Evolutionary conservation across 208 protist species (phyloP).

Genomic region (Acanthamoeba triangularis): DNA sequence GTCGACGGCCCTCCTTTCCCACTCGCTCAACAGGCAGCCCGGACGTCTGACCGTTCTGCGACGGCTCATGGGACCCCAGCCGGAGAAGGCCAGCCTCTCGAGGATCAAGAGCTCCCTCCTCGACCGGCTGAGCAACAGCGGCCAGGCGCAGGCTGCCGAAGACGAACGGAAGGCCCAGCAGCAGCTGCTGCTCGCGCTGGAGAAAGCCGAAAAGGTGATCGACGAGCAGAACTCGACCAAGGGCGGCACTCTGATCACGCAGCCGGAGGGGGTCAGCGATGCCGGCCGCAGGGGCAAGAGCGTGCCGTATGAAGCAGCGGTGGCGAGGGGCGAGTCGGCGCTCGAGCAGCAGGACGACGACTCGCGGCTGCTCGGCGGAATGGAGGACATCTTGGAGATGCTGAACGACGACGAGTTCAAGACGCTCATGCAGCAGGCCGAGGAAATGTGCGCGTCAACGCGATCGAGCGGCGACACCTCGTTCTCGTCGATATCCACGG

Average conservation of each 20-base stretch:
- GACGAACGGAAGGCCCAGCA: neutral
- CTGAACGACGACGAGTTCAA: slow-evolving; percentile 30
- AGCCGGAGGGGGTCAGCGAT: neutral
- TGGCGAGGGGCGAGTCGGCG: neutral
- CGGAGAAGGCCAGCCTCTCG: slow-evolving; percentile 10
- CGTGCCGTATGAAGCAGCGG: neutral
- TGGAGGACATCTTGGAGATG: slow-evolving; percentile 34
- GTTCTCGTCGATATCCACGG: slow-evolving; percentile 16
- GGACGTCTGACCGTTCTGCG: neutral
- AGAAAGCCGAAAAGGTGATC: neutral
- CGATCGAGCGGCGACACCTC: neutral
- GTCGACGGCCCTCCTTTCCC: neutral
- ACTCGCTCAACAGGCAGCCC: neutral
- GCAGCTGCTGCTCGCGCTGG: slow-evolving; percentile 10
- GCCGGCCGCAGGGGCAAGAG: neutral
- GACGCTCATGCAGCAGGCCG: slow-evolving; percentile 16
- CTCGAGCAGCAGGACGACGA: neutral
- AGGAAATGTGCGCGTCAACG: slow-evolving; percentile 3
- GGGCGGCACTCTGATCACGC: neutral
- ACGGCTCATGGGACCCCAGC: slow-evolving; percentile 4
- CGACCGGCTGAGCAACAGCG: neutral
- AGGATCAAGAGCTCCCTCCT: slow-evolving; percentile 4
- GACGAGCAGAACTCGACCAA: neutral
- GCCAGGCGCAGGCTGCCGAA: neutral
- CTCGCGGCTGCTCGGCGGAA: neutral